Evolutionary conservation across 1,284 basidiomycete genomes (phyloP), one percentile per base, ranked within the genome.

Genomic region (Puccinia hordei): DNA sequence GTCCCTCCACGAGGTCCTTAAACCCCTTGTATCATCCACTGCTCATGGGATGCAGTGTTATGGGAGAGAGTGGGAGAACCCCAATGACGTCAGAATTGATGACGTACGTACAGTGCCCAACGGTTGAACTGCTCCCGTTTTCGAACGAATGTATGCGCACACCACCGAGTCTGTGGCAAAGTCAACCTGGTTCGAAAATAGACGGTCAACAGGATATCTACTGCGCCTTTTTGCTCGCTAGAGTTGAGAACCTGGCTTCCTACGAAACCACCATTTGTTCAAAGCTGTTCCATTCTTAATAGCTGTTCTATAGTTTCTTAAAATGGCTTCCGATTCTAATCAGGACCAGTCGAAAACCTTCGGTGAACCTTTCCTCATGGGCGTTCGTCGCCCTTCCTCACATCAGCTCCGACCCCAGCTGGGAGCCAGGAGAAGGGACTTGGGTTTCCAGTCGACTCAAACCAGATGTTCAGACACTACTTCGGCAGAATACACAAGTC

Each of bases 381-480:
- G 44, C 1, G 41, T 27, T 46, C 41, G 27, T 51, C n/a, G 41
- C 66, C 66, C 66, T 68, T 68, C 66, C 33, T n/a, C 66, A 17
- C 41, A 49, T 49, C 66, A 68, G 17, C 17, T 27, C 66, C 41
- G 66, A 68, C 15, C 41, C 66, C 41, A 51, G 38, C 41, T 68
- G 41, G 66, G 41, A 46, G 27, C n/a, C 8, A 49, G 5, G 27
- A 51, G 66, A 46, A 33, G 24, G 24, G n/a, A 24, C 46, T n/a
- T n/a, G n/a, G n/a, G n/a, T n/a, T n/a, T n/a, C n/a, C n/a, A n/a
- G n/a, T n/a, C n/a, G n/a, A n/a, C n/a, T n/a, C n/a, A n/a, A n/a
- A n/a, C n/a, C n/a, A n/a, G n/a, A n/a, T n/a, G n/a, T n/a, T n/a
- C n/a, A n/a, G n/a, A n/a, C n/a, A n/a, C n/a, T n/a, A n/a, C n/a